Evolutionary conservation across 78 protist species (phyloP).

Genomic region (Tieghemostelium lacteum): DNA sequence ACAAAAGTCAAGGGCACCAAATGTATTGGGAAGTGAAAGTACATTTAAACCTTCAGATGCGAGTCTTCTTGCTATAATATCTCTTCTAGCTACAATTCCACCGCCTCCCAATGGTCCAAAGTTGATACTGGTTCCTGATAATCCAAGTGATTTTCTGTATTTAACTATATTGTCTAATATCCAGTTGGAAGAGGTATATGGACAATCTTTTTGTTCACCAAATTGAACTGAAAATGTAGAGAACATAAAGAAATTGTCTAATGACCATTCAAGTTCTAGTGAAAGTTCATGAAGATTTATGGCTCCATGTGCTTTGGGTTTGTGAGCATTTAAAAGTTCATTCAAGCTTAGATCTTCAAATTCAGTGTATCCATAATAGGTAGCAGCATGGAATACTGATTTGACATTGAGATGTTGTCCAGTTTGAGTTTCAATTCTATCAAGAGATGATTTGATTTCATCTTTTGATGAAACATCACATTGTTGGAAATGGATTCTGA

Average conservation of each 20-base stretch:
- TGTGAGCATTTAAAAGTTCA: background rate
- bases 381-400: slow-evolving; percentile 66
- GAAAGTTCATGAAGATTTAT: slow-evolving; percentile 60
- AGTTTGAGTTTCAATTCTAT: background rate
- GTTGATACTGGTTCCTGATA: slow-evolving; percentile 17
- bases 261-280: background rate
- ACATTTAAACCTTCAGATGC: slow-evolving; percentile 7
- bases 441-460: background rate
- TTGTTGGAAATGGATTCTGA: slow-evolving; percentile 6
- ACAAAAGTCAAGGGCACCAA: no score
- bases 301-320: slow-evolving; percentile 83
- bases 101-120: slow-evolving; percentile 65
- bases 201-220: slow-evolving; percentile 67
- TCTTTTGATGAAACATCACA: slow-evolving; percentile 1
- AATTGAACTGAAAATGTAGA: slow-evolving; percentile 58
- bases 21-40: no score
- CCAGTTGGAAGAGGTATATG: slow-evolving; percentile 82
- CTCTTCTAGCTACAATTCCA: slow-evolving; percentile 39
- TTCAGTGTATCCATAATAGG: slow-evolving; percentile 9
- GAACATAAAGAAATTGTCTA: slow-evolving; percentile 49
- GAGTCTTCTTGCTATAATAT: slow-evolving; percentile 6
- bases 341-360: background rate
- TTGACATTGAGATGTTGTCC: slow-evolving; percentile 20
- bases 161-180: slow-evolving; percentile 72
- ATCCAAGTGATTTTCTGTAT: slow-evolving; percentile 49